A percentile compares a stretch with the other conserved stretches of the same genome.
Evolutionary conservation across 2,329 filamentous ascomycete genomes (phyloP).

Genomic region (Trichoderma semiorbis): DNA sequence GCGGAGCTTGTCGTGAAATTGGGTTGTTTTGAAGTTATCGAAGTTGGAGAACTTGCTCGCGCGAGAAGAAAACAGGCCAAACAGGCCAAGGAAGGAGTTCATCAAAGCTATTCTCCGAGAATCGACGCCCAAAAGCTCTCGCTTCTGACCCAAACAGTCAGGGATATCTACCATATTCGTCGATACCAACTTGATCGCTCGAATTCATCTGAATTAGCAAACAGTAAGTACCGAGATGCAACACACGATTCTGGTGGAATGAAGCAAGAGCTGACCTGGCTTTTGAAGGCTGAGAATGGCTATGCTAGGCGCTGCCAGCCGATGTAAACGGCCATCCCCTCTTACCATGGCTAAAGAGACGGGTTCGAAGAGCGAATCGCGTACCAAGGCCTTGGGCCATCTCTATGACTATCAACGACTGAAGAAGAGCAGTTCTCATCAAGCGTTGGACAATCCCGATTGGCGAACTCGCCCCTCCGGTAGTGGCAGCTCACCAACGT

Average conservation of each 20-base stretch:
- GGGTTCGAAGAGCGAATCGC: not conserved
- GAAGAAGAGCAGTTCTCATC: slow-evolving; percentile 24
- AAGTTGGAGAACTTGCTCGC: not conserved
- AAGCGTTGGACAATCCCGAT: slow-evolving; percentile 36
- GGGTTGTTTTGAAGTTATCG: not conserved
- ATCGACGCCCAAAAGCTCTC: not conserved
- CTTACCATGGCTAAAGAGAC: not conserved
- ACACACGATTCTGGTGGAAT: not conserved
- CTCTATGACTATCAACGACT: slow-evolving; percentile 9
- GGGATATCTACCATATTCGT: not conserved
- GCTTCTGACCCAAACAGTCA: not conserved
- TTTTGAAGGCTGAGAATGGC: not conserved
- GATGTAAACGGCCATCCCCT: not conserved
- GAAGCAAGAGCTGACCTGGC: not conserved
- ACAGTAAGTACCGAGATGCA: not conserved
- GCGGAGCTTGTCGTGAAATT: not conserved
- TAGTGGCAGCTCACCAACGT: slow-evolving; percentile 4
- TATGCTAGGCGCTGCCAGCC: not conserved
- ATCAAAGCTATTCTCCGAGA: not conserved
- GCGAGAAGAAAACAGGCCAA: not conserved
- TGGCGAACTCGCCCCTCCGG: slow-evolving; percentile 31
- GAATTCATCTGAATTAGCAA: not conserved
- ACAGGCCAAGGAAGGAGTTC: not conserved
- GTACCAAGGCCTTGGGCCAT: not conserved
- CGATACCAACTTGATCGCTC: not conserved